Conservation (phyloP, 2,329 filamentous ascomycete species). For the Xylaria sp. region DNA sequence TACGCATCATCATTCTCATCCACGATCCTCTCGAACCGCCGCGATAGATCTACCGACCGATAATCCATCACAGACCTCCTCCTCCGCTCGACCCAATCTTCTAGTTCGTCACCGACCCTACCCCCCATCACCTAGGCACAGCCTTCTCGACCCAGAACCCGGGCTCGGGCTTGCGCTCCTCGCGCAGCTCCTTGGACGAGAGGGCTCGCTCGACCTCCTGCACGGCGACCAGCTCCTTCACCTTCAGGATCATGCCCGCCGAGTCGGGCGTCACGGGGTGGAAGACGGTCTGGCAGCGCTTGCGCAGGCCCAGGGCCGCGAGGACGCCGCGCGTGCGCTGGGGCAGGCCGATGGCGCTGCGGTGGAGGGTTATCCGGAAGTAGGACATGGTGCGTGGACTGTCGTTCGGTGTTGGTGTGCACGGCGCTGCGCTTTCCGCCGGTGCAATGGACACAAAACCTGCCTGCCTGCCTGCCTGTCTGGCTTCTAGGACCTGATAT, state of each 20-base stretch:
- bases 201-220: conserved; percentile 73
- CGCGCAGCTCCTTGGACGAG: conserved; percentile 71
- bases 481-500: background rate
- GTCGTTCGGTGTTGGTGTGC: background rate
- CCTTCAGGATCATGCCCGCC: conserved; percentile 89
- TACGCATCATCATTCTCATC: too few species aligned
- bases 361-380: conserved; percentile 91
- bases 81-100: background rate
- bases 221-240: conserved; percentile 89
- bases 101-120: background rate
- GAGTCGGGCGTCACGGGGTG: conserved; percentile 80
- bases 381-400: conserved; percentile 64
- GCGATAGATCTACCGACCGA: too few species aligned
- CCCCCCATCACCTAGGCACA: conserved; percentile 38
- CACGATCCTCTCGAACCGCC: too few species aligned
- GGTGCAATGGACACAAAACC: too few species aligned
- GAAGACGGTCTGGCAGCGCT: conserved; percentile 86
- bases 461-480: too few species aligned
- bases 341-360: conserved; percentile 87
- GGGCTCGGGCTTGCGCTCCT: conserved; percentile 72
- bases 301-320: conserved; percentile 81
- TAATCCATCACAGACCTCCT: background rate
- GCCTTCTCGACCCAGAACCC: conserved; percentile 80
- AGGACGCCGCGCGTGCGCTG: conserved; percentile 80
- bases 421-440: too few species aligned